Conservation (phyloP, 129 eudicot species). For the Erigeron canadensis region DNA sequence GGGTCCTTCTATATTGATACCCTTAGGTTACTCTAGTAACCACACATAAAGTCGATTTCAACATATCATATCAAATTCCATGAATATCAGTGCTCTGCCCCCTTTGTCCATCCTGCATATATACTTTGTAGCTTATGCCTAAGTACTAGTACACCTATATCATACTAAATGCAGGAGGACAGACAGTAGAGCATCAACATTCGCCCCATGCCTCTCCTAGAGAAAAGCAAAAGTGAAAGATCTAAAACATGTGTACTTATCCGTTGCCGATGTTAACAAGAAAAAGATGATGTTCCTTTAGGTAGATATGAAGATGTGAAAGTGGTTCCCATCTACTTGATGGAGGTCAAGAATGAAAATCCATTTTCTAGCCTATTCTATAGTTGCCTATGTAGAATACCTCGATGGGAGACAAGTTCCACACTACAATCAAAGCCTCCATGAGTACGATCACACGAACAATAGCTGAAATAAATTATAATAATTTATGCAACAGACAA, state of each 20-base stretch:
- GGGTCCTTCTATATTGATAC: too few species aligned
- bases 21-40: too few species aligned
- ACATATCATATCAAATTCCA: not conserved
- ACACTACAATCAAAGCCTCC: constrained; percentile 93
- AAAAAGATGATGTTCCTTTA: not conserved
- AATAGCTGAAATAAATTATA: constrained; percentile 49
- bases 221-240: constrained; percentile 1
- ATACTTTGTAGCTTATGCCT: constrained; percentile 21
- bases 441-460: constrained; percentile 76
- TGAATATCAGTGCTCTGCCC: constrained; percentile 19
- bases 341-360: not conserved
- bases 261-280: not conserved
- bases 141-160: not conserved
- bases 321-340: not conserved
- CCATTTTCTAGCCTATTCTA: not conserved
- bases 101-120: constrained; percentile 25
- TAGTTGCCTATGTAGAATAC: constrained; percentile 31
- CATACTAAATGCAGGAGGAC: constrained; percentile 15
- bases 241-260: not conserved
- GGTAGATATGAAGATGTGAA: not conserved
- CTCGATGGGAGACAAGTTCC: constrained; percentile 71
- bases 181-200: constrained; percentile 18
- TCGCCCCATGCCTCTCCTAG: constrained; percentile 23
- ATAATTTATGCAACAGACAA: not conserved
- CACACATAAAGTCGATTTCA: too few species aligned